Evolutionary conservation across 768 basidiomycete genomes (phyloP), one percentile per base, ranked within the genome.

Genomic region (Russula olivacea): DNA sequence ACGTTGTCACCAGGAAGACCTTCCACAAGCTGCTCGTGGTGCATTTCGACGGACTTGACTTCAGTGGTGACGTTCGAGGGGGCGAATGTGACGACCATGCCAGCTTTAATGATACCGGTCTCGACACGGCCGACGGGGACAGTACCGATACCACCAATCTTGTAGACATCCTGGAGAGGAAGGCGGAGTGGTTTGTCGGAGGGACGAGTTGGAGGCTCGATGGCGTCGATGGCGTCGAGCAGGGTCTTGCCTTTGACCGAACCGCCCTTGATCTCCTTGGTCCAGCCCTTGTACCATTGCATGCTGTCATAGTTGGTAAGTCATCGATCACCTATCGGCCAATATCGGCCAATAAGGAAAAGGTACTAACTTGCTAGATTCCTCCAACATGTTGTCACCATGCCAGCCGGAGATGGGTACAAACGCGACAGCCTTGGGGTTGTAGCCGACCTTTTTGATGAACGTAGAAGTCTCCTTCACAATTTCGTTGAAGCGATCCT

Each of bases 1-100:
- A 99, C 96, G 79, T 99, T 99, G 86, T 99, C 97, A 83, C 97
- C 97, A 65, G 97, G 97, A 67, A 81, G 69, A 80, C 96, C 97
- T 78, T 91, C 82, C 76, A 82, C 87, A 77, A 99, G 94, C 79
- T 95, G 93, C 76, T 95, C 93, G 86, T 95, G 94, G 75, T 96
- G 94, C 96, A 98, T 98, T 81, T 98, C 95, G 77, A 97, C 94
- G 72, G 97, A 98, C 88, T 98, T 98, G 84, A 99, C 97, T 93
- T 99, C 97, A 81, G 97, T 99, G 79, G 94, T 98, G 73, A 99
- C 96, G 81, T 93, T 94, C 67, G 93, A 77, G 66, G 96, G 96
- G 69, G 96, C 96, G 76, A 98, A 99, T 75, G 80, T 86, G 77
- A 97, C 97, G 72, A 99, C 82, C 96, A 98, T 99, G 77, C 96